These are phyloP conservation scores for Ceratobasidium sp. DNA, from an alignment of 1,284 basidiomycete species.

Conservation along the genomic window DNA sequence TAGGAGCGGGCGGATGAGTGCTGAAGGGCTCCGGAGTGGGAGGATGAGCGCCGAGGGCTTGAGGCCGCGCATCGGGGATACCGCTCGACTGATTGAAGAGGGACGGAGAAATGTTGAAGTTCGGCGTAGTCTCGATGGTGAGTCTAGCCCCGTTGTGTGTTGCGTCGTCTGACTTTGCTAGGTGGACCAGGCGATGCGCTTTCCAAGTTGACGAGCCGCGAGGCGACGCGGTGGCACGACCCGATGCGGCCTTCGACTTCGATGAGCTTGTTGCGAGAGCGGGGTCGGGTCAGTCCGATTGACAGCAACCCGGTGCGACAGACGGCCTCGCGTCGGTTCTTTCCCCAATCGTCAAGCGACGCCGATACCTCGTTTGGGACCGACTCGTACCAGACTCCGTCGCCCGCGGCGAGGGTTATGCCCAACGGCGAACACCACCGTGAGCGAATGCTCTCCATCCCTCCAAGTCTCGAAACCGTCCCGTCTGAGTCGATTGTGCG, in stretches of 20 bases:
- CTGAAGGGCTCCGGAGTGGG: conserved; percentile 13
- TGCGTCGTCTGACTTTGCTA: neutral
- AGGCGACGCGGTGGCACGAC: conserved; percentile 10
- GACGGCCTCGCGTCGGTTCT: conserved; percentile 17
- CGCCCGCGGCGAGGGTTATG: conserved; percentile 12
- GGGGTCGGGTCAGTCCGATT: conserved; percentile 13
- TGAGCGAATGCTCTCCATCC: conserved; percentile 30
- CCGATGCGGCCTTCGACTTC: conserved; percentile 30
- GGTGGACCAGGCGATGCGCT: conserved; percentile 14
- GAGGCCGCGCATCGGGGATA: neutral
- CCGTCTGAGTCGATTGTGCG: conserved; percentile 33
- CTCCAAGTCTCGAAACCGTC: conserved; percentile 16
- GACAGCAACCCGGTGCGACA: neutral
- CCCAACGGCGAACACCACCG: conserved; percentile 17
- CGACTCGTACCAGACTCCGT: conserved; percentile 14
- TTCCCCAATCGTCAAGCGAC: conserved; percentile 11
- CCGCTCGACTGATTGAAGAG: conserved; percentile 24
- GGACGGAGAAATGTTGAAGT: conserved; percentile 20
- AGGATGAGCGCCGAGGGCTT: conserved; percentile 10
- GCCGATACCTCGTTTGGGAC: conserved; percentile 31
- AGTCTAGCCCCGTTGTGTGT: neutral
- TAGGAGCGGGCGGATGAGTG: conserved; percentile 23
- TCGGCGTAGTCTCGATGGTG: conserved; percentile 30
- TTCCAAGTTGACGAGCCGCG: conserved; percentile 18
- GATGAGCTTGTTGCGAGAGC: conserved; percentile 32